These are phyloP conservation scores for Thuidium tamariscinum DNA, from an alignment of 225 moss, liverwort and hornwort genomes.

Conservation along the genomic window DNA sequence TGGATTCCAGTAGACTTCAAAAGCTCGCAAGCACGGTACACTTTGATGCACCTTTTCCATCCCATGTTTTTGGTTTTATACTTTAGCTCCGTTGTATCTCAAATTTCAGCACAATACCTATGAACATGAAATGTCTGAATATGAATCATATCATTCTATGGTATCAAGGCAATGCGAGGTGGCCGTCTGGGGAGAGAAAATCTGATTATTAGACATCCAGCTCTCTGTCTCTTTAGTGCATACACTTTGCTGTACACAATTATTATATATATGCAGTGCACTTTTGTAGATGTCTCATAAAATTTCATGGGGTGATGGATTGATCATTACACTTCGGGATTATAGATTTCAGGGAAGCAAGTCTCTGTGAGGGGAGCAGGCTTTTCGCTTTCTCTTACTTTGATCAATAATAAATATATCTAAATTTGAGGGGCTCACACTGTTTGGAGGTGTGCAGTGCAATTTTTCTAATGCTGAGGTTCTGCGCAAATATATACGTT, in stretches of 20 bases:
- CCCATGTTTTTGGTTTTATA: not conserved
- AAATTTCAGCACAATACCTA: not conserved
- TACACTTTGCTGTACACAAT: not conserved
- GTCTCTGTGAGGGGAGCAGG: not conserved
- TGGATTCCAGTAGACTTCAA: constrained; percentile 46
- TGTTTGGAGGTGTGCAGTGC: constrained; percentile 42
- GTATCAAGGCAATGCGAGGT: not conserved
- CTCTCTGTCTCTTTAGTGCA: not conserved
- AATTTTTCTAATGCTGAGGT: constrained; percentile 59
- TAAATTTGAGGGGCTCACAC: not conserved
- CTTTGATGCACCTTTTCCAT: not conserved
- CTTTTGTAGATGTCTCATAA: not conserved
- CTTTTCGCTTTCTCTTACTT: not conserved
- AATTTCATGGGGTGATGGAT: not conserved
- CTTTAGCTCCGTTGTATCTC: not conserved
- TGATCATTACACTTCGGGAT: not conserved
- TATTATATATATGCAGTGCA: not conserved
- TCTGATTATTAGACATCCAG: not conserved
- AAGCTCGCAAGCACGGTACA: constrained; percentile 57
- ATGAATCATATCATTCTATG: not conserved
- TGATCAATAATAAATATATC: not conserved
- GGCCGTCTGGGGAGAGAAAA: not conserved
- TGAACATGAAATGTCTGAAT: not conserved
- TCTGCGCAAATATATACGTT: constrained; percentile 84
- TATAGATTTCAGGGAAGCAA: not conserved